phyloP scores from a whole-genome alignment of 352 stramenopile species.

The Phytophthora citricola region DNA sequence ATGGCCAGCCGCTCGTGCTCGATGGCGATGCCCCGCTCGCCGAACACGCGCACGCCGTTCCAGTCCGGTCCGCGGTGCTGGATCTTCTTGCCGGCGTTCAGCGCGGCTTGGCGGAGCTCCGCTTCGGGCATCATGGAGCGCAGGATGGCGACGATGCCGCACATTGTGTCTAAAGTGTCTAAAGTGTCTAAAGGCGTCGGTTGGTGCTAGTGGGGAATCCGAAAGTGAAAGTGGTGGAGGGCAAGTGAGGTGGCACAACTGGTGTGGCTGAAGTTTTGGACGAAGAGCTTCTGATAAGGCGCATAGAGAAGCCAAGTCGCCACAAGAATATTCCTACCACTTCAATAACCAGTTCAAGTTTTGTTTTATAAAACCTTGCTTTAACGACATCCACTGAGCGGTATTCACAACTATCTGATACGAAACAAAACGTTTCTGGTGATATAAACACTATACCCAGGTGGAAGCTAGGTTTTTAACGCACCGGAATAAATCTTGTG shows the following conservation, averaged over 20 bases:
- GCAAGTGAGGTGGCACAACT: constrained; percentile 1
- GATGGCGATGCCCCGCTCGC: constrained; percentile 84
- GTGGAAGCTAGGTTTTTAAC: not conserved
- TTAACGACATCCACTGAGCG: too few relatives aligned
- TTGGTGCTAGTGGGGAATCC: not conserved
- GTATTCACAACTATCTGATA: too few relatives aligned
- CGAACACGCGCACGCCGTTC: constrained; percentile 91
- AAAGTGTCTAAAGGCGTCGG: too few relatives aligned
- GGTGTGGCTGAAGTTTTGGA: constrained; percentile 12
- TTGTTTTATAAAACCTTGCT: too few relatives aligned
- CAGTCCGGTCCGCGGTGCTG: constrained; percentile 98
- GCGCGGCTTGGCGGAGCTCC: constrained; percentile 95
- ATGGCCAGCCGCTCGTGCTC: constrained; percentile 98
- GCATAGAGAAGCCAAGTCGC: constrained; percentile 4
- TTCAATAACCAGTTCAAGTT: constrained; percentile 1
- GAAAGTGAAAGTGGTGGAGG: constrained; percentile 17
- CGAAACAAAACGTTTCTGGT: too few relatives aligned
- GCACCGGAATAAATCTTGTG: constrained; percentile 20
- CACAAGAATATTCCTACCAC: constrained; percentile 55
- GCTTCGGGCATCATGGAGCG: constrained; percentile 92
- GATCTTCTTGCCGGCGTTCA: constrained; percentile 94
- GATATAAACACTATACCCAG: constrained; percentile 1
- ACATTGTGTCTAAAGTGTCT: constrained; percentile 75
- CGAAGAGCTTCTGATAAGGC: constrained; percentile 18
- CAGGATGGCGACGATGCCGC: constrained; percentile 99